A percentile compares a stretch with the other conserved stretches of the same genome.
Evolutionary conservation across 2,329 filamentous ascomycete species (phyloP).

Genomic region (Claviceps africana): DNA sequence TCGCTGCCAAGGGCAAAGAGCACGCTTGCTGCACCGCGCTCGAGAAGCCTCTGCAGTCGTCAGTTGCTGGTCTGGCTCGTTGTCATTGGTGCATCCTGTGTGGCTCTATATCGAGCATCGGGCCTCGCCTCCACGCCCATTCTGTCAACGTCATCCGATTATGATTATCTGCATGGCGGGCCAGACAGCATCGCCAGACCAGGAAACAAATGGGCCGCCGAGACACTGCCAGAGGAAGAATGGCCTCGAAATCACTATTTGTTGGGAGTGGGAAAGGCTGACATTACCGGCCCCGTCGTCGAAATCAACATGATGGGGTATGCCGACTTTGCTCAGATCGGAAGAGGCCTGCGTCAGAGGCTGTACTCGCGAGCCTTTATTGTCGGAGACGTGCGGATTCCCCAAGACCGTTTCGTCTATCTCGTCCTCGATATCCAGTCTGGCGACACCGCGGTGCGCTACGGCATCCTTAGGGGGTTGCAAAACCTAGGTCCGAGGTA

Average conservation of each 20-base stretch:
- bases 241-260: constrained; percentile 23
- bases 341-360: constrained; percentile 69
- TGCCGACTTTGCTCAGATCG: constrained; percentile 64
- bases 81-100: constrained; percentile 5
- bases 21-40: background rate
- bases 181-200: constrained; percentile 1
- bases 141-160: constrained; percentile 7
- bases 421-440: constrained; percentile 74
- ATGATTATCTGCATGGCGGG: constrained; percentile 2
- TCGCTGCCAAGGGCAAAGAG: background rate
- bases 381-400: constrained; percentile 51
- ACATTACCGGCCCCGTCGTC: constrained; percentile 58
- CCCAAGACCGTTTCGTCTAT: constrained; percentile 65
- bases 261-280: constrained; percentile 37
- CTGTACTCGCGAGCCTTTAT: constrained; percentile 82
- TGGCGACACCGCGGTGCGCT: constrained; percentile 73
- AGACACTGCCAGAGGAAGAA: constrained; percentile 6
- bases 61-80: constrained; percentile 7
- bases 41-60: constrained; percentile 2
- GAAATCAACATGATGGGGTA: constrained; percentile 88
- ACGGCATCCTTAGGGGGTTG: constrained; percentile 66
- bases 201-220: constrained; percentile 7
- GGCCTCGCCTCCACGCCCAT: constrained; percentile 7
- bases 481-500: constrained; percentile 56
- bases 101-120: constrained; percentile 8